A percentile compares a stretch with the other conserved stretches of the same genome.
These are phyloP conservation scores for Arabis hirsuta DNA, from an alignment of 345 rosid species.

Conservation along the genomic window DNA sequence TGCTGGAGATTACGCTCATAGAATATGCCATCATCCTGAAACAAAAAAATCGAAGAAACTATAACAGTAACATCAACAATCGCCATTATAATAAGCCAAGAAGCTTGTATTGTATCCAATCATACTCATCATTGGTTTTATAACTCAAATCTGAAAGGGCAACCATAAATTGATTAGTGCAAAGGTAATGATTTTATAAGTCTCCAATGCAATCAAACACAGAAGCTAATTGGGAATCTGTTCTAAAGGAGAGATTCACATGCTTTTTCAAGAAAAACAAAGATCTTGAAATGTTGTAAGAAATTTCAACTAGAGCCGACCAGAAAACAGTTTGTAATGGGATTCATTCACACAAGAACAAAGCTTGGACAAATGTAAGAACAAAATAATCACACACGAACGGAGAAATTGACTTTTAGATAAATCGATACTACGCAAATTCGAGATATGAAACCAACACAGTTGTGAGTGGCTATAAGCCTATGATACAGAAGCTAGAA, in stretches of 20 bases:
- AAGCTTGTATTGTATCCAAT: no score
- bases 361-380: neutral
- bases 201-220: neutral
- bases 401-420: neutral
- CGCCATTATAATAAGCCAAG: no score
- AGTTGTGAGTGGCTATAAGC: no score
- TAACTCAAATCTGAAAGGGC: neutral
- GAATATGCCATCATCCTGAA: constrained; percentile 52
- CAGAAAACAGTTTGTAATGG: no score
- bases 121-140: neutral
- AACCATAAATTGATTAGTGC: neutral
- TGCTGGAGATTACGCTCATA: constrained; percentile 43
- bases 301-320: neutral
- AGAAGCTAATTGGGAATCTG: neutral
- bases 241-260: neutral
- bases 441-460: no score
- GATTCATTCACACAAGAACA: neutral
- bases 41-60: constrained; percentile 5
- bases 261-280: neutral
- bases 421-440: no score
- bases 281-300: neutral
- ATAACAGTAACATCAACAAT: neutral
- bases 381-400: neutral
- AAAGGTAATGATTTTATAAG: neutral
- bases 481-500: no score